Conservation (phyloP, 2,329 filamentous ascomycete genomes). For the Fusarium falciforme region DNA sequence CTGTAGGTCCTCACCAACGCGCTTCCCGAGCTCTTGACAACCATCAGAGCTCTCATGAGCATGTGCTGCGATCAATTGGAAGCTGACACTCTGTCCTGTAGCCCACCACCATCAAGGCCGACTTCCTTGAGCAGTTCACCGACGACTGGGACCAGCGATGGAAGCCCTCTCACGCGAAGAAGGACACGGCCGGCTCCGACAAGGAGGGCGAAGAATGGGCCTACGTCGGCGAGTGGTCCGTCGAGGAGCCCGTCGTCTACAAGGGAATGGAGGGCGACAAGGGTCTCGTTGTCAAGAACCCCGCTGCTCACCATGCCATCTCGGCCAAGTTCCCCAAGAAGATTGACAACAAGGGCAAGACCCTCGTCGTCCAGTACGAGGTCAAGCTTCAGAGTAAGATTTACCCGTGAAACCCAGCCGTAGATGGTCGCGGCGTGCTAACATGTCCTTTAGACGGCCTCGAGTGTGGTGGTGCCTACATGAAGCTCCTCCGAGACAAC, state of each 20-base stretch:
- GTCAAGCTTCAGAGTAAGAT: conserved; percentile 95
- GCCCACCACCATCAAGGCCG: conserved; percentile 89
- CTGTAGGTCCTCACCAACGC: conserved; percentile 69
- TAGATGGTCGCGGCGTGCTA: conserved; percentile 22
- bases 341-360: conserved; percentile 97
- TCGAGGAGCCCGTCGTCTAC: conserved; percentile 90
- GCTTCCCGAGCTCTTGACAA: conserved; percentile 2
- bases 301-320: conserved; percentile 98
- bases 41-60: neutral
- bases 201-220: conserved; percentile 96
- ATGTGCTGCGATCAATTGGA: conserved; percentile 24
- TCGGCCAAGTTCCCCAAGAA: conserved; percentile 98
- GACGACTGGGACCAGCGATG: conserved; percentile 94
- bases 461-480: conserved; percentile 97
- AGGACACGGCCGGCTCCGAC: conserved; percentile 79
- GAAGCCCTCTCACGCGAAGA: conserved; percentile 97
- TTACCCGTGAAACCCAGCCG: neutral
- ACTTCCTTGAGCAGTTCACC: conserved; percentile 98
- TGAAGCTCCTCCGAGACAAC: conserved; percentile 99
- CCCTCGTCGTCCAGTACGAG: conserved; percentile 97
- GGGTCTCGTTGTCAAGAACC: conserved; percentile 97
- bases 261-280: conserved; percentile 96
- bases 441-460: conserved; percentile 77
- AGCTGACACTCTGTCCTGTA: conserved; percentile 55
- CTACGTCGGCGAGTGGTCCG: conserved; percentile 95